Conservation (phyloP, 305 asterid genomes). For the Fraxinus dipetala region DNA sequence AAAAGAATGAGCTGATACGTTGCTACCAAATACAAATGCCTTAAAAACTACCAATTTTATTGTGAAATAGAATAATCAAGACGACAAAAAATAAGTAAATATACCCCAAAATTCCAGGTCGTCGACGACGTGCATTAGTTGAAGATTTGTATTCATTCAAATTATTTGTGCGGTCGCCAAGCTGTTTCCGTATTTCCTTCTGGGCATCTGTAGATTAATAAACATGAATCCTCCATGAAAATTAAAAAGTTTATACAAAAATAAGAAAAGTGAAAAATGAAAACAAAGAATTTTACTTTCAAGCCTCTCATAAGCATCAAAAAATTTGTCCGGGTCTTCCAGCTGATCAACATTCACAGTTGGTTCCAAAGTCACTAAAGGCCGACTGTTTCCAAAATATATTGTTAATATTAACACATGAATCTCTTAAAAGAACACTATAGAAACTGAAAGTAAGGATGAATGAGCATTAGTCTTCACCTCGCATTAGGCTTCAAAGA, state of each 20-base stretch:
- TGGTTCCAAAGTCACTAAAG: constrained; percentile 45
- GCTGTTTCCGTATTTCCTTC: constrained; percentile 63
- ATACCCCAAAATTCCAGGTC: constrained; percentile 80
- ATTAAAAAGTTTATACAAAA: constrained; percentile 5
- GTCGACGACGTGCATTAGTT: constrained; percentile 41
- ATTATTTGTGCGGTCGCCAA: constrained; percentile 43
- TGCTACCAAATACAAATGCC: neutral
- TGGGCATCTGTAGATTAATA: constrained; percentile 54
- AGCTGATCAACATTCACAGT: constrained; percentile 42
- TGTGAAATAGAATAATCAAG: constrained; percentile 21
- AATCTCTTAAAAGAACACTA: neutral
- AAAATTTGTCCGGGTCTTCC: constrained; percentile 68
- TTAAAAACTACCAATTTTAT: constrained; percentile 3
- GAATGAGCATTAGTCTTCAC: constrained; percentile 27
- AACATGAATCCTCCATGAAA: constrained; percentile 5
- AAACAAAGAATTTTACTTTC: constrained; percentile 48
- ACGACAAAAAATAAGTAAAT: constrained; percentile 7
- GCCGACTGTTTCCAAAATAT: constrained; percentile 47
- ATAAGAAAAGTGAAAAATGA: neutral
- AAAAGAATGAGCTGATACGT: constrained; percentile 15
- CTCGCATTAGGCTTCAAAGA: constrained; percentile 52
- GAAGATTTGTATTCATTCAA: constrained; percentile 37
- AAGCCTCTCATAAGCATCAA: constrained; percentile 54
- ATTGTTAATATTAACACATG: constrained; percentile 1
- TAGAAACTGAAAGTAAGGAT: neutral